phyloP scores from a whole-genome alignment of 768 basidiomycete species.

The Peribolospora kevripleyi region DNA sequence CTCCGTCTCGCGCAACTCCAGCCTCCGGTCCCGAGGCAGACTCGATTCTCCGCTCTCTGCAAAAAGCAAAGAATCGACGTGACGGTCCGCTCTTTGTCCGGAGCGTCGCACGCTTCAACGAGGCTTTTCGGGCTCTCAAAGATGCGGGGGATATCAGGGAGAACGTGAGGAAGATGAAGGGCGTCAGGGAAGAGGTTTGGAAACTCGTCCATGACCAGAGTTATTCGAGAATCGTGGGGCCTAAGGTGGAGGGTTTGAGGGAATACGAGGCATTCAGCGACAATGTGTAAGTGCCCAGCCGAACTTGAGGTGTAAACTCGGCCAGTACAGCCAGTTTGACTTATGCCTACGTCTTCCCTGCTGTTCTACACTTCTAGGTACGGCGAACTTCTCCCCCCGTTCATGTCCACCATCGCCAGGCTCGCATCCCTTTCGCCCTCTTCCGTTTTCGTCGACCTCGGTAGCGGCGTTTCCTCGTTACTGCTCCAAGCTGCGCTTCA shows the following conservation, averaged over 20 bases:
- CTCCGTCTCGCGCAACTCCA: not conserved
- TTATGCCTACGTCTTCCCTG: too few species aligned
- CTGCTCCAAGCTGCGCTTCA: slow-evolving; percentile 52
- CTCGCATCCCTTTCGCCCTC: not conserved
- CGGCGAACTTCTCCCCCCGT: slow-evolving; percentile 62
- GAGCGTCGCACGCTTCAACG: slow-evolving; percentile 8
- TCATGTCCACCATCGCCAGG: slow-evolving; percentile 17
- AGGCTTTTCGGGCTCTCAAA: slow-evolving; percentile 6
- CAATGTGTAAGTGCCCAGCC: not conserved
- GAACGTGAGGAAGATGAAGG: slow-evolving; percentile 16
- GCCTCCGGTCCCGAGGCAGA: not conserved
- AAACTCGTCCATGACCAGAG: slow-evolving; percentile 66
- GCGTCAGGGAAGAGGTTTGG: slow-evolving; percentile 40
- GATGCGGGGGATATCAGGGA: slow-evolving; percentile 1
- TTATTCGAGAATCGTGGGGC: slow-evolving; percentile 81
- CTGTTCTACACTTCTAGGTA: slow-evolving; percentile 28
- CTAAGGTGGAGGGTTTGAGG: slow-evolving; percentile 52
- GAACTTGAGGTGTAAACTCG: too few species aligned
- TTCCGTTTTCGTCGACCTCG: slow-evolving; percentile 50
- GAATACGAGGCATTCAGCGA: slow-evolving; percentile 56
- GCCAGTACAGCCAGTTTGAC: too few species aligned
- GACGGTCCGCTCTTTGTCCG: slow-evolving; percentile 11
- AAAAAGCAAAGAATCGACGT: slow-evolving; percentile 6
- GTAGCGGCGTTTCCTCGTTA: slow-evolving; percentile 67
- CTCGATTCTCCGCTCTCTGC: slow-evolving; percentile 8